Evolutionary conservation across 2,329 filamentous ascomycete species (phyloP), one percentile per base, ranked within the genome.

Genomic region (Talaromyces funiculosus): DNA sequence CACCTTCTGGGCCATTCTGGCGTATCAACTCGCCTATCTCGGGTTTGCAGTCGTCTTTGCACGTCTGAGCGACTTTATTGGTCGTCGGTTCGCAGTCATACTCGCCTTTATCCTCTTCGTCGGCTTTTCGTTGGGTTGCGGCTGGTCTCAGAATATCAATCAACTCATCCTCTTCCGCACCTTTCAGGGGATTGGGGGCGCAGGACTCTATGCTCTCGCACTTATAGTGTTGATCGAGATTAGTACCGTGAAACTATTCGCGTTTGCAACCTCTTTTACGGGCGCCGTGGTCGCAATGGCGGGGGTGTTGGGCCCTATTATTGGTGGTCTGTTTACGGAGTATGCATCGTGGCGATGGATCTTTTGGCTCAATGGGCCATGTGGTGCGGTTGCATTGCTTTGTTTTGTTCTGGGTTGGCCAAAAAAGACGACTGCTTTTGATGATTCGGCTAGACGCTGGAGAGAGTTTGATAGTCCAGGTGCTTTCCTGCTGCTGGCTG

Each of bases 251-350:
- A 45, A 16, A 42, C n/a, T 57, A 7, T 24, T 47, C 10, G 29
- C 54, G 7, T 26, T 57, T 8, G 29, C 42, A 7, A 47, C 54
- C 0, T 16, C 54, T 7, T 57, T 57, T 18, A 47, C 43, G 10
- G 54, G 54, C 14, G 54, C 26, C 1, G 43, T 40, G 3, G 29
- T 54, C 37, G 58, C 58, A 14, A n/a, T 53, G 5, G 58, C 49
- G 31, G 29, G 47, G 8, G 47, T 60, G 20, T 22, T 60, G 38
- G 49, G 63, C 5, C 63, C 64, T 37, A 57, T 66, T 53, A 42
- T 66, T 31, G 64, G 64, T 49, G 63, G 63, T 51, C 60, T 61
- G 16, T 64, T 69, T 16, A 61, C 65, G 3, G 53, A 65, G 43
- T 61, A 64, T 24, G 60, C 56, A 12, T 35, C 55, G 2, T 67